Conservation (phyloP, 2,329 filamentous ascomycete genomes). For the Colletotrichum destructivum region DNA sequence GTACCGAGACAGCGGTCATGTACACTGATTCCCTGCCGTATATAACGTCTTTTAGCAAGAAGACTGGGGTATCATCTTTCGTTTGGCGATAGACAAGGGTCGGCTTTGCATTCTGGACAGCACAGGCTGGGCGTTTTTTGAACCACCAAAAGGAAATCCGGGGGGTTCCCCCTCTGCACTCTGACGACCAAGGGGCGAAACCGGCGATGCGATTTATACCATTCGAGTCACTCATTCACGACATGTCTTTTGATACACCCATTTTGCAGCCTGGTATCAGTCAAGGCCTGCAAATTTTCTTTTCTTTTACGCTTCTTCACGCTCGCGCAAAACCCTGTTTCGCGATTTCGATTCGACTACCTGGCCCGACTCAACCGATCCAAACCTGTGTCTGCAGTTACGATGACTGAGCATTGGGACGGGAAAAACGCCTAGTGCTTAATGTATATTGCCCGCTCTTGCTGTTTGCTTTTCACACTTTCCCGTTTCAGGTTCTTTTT, state of each 20-base stretch:
- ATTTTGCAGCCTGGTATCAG: slow-evolving; percentile 31
- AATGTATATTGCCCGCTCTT: slow-evolving; percentile 42
- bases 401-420: slow-evolving; percentile 21
- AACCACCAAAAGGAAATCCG: slow-evolving; percentile 27
- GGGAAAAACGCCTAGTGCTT: slow-evolving; percentile 42
- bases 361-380: slow-evolving; percentile 38
- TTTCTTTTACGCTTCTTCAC: slow-evolving; percentile 51
- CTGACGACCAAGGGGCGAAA: slow-evolving; percentile 34
- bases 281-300: slow-evolving; percentile 24
- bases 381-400: slow-evolving; percentile 29
- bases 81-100: slow-evolving; percentile 42
- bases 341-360: slow-evolving; percentile 45
- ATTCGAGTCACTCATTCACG: slow-evolving; percentile 44
- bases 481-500: slow-evolving; percentile 27
- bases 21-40: slow-evolving; percentile 34
- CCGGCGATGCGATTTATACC: slow-evolving; percentile 37
- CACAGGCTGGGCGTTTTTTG: slow-evolving; percentile 41
- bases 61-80: slow-evolving; percentile 41
- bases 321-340: slow-evolving; percentile 47
- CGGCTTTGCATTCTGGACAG: slow-evolving; percentile 42
- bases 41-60: slow-evolving; percentile 35
- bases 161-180: slow-evolving; percentile 24
- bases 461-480: slow-evolving; percentile 16
- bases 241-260: slow-evolving; percentile 45
- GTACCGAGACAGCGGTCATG: slow-evolving; percentile 16